phyloP scores from a whole-genome alignment of 495 filamentous ascomycete species.

The Hyaloscypha hepaticicola region DNA sequence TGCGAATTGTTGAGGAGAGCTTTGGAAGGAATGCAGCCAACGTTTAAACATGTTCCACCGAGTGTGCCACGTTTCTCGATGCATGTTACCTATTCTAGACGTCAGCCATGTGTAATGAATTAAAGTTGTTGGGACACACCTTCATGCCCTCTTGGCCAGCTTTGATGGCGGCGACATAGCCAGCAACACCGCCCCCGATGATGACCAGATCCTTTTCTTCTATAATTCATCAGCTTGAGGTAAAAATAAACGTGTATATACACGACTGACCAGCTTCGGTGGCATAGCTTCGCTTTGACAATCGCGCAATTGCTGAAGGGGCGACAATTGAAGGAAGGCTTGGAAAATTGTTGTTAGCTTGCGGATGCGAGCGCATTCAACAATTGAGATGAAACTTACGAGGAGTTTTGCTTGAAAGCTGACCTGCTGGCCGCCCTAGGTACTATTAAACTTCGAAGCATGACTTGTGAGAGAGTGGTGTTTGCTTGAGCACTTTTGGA shows the following conservation, averaged over 20 bases:
- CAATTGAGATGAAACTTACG: constrained; percentile 41
- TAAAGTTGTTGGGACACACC: constrained; percentile 47
- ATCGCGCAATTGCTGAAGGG: constrained; percentile 53
- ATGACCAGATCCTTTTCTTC: constrained; percentile 91
- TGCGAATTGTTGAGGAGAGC: constrained; percentile 99
- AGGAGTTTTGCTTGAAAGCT: constrained; percentile 54
- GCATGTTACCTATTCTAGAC: constrained; percentile 73
- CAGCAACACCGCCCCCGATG: constrained; percentile 95
- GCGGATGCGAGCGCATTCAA: constrained; percentile 25
- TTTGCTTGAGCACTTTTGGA: constrained; percentile 59
- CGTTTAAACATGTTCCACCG: constrained; percentile 97
- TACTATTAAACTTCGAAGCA: constrained; percentile 72
- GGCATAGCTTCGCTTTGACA: constrained; percentile 71
- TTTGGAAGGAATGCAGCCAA: constrained; percentile 98
- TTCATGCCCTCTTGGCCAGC: constrained; percentile 97
- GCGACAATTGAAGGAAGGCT: constrained; percentile 59
- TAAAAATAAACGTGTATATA: neutral
- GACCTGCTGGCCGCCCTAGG: constrained; percentile 65
- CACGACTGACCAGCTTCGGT: constrained; percentile 69
- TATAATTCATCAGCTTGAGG: constrained; percentile 38
- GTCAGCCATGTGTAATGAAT: constrained; percentile 20
- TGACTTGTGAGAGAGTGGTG: constrained; percentile 35
- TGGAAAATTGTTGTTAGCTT: constrained; percentile 35
- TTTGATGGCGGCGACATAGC: constrained; percentile 99
- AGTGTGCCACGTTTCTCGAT: constrained; percentile 97